These are phyloP conservation scores for Cymbopogon citratus DNA, from an alignment of 176 grass and related monocot genomes.

Conservation along the genomic window DNA sequence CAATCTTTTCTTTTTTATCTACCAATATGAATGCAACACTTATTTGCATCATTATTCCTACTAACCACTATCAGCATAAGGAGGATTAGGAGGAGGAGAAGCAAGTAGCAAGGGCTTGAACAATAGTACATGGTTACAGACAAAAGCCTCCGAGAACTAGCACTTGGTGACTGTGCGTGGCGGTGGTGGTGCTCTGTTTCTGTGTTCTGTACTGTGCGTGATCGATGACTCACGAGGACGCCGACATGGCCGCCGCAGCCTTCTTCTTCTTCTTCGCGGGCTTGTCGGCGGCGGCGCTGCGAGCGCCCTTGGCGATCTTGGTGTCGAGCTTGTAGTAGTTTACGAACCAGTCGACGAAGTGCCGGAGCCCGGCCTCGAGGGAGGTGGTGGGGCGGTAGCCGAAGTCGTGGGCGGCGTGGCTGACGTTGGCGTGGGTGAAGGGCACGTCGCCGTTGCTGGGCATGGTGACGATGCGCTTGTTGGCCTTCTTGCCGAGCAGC, in stretches of 20 bases:
- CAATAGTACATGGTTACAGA: slow-evolving; percentile 38
- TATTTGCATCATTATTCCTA: slow-evolving; percentile 41
- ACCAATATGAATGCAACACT: slow-evolving; percentile 30
- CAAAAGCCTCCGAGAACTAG: slow-evolving; percentile 39
- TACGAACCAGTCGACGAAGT: slow-evolving; percentile 87
- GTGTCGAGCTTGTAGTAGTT: slow-evolving; percentile 63
- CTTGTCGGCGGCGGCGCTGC: slow-evolving; percentile 4
- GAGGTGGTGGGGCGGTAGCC: slow-evolving; percentile 85
- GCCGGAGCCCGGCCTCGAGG: slow-evolving; percentile 67
- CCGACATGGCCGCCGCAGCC: slow-evolving; percentile 17
- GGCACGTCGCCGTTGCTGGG: slow-evolving; percentile 96
- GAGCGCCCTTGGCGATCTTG: slow-evolving; percentile 20
- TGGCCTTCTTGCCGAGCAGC: slow-evolving; percentile 84
- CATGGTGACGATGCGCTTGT: slow-evolving; percentile 80
- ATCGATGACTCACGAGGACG: slow-evolving; percentile 18
- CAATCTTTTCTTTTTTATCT: slow-evolving; percentile 36
- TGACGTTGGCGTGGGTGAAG: slow-evolving; percentile 94
- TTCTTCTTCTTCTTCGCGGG: slow-evolving; percentile 55
- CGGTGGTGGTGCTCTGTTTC: background rate
- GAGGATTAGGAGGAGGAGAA: slow-evolving; percentile 19
- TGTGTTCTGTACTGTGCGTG: background rate
- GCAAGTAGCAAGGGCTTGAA: slow-evolving; percentile 22
- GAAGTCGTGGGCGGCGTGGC: slow-evolving; percentile 69
- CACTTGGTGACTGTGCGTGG: slow-evolving; percentile 27
- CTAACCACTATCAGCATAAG: slow-evolving; percentile 23